Evolutionary conservation across 1,284 basidiomycete genomes (phyloP).

Genomic region (Trichosporon sp.): DNA sequence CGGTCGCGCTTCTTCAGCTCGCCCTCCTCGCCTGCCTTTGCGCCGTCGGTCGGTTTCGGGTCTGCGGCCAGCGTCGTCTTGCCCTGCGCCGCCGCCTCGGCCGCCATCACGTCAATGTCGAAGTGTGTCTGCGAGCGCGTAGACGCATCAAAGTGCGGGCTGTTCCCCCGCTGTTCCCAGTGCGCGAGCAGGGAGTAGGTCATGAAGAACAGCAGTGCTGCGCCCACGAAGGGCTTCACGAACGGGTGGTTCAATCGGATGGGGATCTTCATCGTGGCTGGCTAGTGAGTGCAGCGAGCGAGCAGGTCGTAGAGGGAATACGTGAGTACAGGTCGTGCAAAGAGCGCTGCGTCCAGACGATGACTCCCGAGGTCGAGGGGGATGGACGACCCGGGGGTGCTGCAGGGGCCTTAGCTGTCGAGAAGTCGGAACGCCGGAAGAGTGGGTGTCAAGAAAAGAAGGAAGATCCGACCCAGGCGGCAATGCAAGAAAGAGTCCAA

Average conservation of each 20-base stretch:
- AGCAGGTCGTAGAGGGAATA: neutral
- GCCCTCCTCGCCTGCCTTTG: neutral
- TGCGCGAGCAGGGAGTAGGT: constrained; percentile 32
- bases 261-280: constrained; percentile 19
- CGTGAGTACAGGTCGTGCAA: too few relatives aligned
- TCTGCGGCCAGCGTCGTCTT: constrained; percentile 4
- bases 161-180: constrained; percentile 29
- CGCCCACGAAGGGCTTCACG: constrained; percentile 27
- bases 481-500: neutral
- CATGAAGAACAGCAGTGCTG: constrained; percentile 27
- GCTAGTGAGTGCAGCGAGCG: neutral
- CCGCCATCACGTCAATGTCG: constrained; percentile 22
- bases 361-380: neutral
- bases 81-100: constrained; percentile 14
- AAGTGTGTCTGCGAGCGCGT: constrained; percentile 14
- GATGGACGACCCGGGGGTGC: neutral
- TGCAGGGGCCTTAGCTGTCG: neutral
- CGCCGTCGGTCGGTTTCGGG: neutral
- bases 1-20: constrained; percentile 16
- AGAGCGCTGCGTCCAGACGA: too few relatives aligned
- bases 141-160: constrained; percentile 18
- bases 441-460: neutral
- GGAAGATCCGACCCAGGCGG: neutral
- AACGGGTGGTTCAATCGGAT: constrained; percentile 23
- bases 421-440: neutral